A percentile compares a stretch with the other conserved stretches of the same genome.
Conservation (phyloP, 768 basidiomycete species). For the Mycena leptocephala region DNA sequence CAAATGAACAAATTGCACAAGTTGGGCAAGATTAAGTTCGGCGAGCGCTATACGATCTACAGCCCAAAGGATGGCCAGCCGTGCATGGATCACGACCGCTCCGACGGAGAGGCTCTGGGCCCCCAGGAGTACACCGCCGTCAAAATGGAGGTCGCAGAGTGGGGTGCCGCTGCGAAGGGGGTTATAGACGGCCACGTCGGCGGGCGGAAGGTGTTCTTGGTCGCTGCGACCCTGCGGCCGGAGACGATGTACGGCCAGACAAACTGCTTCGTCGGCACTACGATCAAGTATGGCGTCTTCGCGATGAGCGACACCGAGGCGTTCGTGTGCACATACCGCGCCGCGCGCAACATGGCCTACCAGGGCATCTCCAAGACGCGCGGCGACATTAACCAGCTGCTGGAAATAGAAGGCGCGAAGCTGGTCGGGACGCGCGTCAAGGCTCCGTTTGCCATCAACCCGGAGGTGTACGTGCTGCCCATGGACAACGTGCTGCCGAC, state of each 20-base stretch:
- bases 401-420: conserved; percentile 84
- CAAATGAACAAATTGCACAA: conserved; percentile 94
- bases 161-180: conserved; percentile 80
- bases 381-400: conserved; percentile 81
- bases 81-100: conserved; percentile 99
- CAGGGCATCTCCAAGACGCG: conserved; percentile 86
- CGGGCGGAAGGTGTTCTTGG: conserved; percentile 88
- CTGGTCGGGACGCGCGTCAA: conserved; percentile 92
- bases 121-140: conserved; percentile 96
- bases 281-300: conserved; percentile 94
- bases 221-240: conserved; percentile 96
- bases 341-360: conserved; percentile 98
- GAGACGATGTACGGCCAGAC: conserved; percentile 99
- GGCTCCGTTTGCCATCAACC: conserved; percentile 87
- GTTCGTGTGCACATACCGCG: conserved; percentile 90
- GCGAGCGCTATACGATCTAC: conserved; percentile 98
- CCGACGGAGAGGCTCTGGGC: conserved; percentile 93
- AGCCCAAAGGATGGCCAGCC: conserved; percentile 99
- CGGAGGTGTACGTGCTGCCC: conserved; percentile 96
- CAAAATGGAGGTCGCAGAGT: conserved; percentile 94
- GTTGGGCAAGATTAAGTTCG: conserved; percentile 96
- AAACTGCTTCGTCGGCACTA: conserved; percentile 95
- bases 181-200: conserved; percentile 79
- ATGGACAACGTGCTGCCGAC: conserved; percentile 99
- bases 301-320: conserved; percentile 90